phyloP scores from a whole-genome alignment of 306 rosid species.

The Crotalaria pallida region DNA sequence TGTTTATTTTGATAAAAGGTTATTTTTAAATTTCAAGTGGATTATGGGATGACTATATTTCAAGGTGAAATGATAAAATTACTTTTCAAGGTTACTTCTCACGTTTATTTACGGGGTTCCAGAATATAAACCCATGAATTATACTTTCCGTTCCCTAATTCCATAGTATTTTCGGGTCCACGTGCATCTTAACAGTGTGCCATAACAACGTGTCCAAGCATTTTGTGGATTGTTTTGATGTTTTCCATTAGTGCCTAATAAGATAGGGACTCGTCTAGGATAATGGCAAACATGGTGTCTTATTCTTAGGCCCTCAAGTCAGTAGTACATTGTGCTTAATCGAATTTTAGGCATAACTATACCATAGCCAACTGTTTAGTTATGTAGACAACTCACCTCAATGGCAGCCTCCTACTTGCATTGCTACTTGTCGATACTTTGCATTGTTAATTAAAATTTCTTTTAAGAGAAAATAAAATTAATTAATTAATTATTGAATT shows the following conservation, averaged over 20 bases:
- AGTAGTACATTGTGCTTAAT: conserved; percentile 14
- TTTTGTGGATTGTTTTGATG: conserved; percentile 23
- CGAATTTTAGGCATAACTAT: conserved; percentile 17
- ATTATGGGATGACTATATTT: too few species aligned
- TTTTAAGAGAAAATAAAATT: neutral
- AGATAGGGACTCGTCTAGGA: conserved; percentile 26
- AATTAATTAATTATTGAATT: neutral
- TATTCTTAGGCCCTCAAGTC: conserved; percentile 9
- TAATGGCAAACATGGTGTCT: conserved; percentile 32
- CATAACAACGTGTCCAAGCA: conserved; percentile 20
- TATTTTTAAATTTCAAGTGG: too few species aligned
- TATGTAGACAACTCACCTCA: conserved; percentile 9
- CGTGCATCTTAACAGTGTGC: conserved; percentile 8
- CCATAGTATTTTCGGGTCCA: conserved; percentile 19
- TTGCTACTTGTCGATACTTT: neutral
- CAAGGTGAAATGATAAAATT: too few species aligned
- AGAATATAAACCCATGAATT: too few species aligned
- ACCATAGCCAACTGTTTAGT: conserved; percentile 3
- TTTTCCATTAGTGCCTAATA: conserved; percentile 22
- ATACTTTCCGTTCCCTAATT: neutral
- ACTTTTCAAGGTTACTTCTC: too few species aligned
- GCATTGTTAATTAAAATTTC: neutral
- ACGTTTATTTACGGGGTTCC: too few species aligned
- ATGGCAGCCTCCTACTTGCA: conserved; percentile 17
- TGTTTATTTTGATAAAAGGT: too few species aligned